A percentile compares a stretch with the other conserved stretches of the same genome.
phyloP scores from a whole-genome alignment of 805 yeast genomes.

The Ogataea trehaloabstinens region DNA sequence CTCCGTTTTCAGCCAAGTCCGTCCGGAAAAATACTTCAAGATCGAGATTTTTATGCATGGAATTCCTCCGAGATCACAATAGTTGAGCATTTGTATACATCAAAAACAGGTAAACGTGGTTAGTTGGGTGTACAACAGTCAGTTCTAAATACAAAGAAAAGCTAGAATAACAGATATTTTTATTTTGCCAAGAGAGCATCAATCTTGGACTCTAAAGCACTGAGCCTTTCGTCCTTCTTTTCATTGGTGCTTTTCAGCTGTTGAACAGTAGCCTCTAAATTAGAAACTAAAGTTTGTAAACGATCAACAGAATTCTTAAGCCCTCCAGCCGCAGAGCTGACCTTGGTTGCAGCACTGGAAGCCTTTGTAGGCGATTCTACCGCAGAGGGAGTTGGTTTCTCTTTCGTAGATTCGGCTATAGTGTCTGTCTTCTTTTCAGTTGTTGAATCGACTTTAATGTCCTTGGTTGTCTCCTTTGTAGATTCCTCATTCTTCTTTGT shows the following conservation, averaged over 20 bases:
- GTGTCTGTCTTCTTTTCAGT: conserved; percentile 8
- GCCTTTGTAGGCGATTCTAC: conserved; percentile 11
- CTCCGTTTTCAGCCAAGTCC: no score
- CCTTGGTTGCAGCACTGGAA: conserved; percentile 34
- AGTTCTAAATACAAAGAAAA: no score
- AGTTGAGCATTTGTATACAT: no score
- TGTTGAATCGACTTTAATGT: conserved; percentile 6
- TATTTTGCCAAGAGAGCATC: conserved; percentile 32
- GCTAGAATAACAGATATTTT: background rate
- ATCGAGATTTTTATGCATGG: no score
- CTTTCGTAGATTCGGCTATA: conserved; percentile 13
- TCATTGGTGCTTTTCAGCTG: conserved; percentile 50
- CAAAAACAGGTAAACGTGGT: no score
- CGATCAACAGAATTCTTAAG: conserved; percentile 71
- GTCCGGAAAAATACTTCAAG: no score
- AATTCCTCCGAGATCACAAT: no score
- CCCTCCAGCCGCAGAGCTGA: conserved; percentile 52
- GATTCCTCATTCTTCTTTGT: conserved; percentile 15
- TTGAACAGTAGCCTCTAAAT: conserved; percentile 55
- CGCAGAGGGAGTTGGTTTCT: conserved; percentile 7
- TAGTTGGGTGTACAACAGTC: no score
- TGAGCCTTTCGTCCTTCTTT: conserved; percentile 65
- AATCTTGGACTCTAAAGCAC: conserved; percentile 57
- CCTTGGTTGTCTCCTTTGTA: conserved; percentile 10
- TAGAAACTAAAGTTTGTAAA: conserved; percentile 54